phyloP scores from a whole-genome alignment of 805 yeast genomes.

The Metschnikowia proteae region DNA sequence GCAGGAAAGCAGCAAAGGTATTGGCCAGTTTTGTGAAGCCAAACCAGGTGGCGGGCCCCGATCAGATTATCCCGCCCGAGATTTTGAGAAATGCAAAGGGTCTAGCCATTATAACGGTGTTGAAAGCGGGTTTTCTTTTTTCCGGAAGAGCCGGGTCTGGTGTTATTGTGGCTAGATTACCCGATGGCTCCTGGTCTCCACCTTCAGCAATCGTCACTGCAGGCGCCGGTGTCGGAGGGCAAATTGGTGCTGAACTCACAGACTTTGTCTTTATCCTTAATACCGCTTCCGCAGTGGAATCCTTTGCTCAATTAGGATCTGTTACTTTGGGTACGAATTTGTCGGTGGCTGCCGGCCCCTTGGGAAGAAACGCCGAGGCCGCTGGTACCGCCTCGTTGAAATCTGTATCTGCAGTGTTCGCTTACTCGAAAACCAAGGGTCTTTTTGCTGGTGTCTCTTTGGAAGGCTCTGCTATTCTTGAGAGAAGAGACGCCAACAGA shows the following conservation, averaged over 20 bases:
- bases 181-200: conserved; percentile 96
- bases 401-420: conserved; percentile 83
- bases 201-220: conserved; percentile 95
- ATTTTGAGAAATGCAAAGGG: conserved; percentile 89
- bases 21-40: conserved; percentile 90
- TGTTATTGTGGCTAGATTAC: conserved; percentile 85
- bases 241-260: conserved; percentile 92
- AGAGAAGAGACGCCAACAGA: conserved; percentile 94
- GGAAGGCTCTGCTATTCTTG: conserved; percentile 95
- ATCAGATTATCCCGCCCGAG: conserved; percentile 83
- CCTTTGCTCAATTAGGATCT: conserved; percentile 92
- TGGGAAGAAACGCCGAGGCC: conserved; percentile 97
- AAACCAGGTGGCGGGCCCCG: conserved; percentile 87
- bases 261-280: conserved; percentile 93
- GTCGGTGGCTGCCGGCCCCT: conserved; percentile 95
- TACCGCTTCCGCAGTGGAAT: conserved; percentile 80
- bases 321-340: conserved; percentile 93
- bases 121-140: conserved; percentile 93
- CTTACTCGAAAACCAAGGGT: conserved; percentile 95
- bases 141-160: conserved; percentile 98
- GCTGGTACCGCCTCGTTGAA: conserved; percentile 90
- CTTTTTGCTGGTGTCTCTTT: conserved; percentile 95
- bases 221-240: conserved; percentile 99
- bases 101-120: conserved; percentile 84
- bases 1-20: conserved; percentile 87